These are phyloP conservation scores for Zizania palustris DNA, from an alignment of 202 grass and related monocot species.

Conservation along the genomic window DNA sequence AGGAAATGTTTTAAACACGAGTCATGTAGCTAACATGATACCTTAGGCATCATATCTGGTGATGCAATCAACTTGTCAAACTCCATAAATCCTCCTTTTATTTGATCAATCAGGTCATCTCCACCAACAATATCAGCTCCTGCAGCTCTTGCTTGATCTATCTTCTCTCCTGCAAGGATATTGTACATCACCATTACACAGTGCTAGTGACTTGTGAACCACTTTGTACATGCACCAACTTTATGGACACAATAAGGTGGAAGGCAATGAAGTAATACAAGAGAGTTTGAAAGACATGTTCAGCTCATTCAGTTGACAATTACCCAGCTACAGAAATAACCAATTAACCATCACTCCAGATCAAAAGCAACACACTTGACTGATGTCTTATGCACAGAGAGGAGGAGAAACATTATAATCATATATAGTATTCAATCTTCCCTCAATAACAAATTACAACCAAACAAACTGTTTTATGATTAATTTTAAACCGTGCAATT, in stretches of 20 bases:
- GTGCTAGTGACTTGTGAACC: constrained; percentile 9
- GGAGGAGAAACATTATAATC: constrained; percentile 5
- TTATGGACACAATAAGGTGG: neutral
- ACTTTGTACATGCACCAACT: neutral
- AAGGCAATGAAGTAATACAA: neutral
- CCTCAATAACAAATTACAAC: neutral
- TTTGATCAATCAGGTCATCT: constrained; percentile 91
- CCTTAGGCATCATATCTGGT: constrained; percentile 99
- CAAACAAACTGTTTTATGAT: neutral
- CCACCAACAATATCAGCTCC: constrained; percentile 91
- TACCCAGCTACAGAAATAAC: neutral
- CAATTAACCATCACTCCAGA: neutral
- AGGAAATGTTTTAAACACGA: constrained; percentile 26
- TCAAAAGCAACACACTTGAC: neutral
- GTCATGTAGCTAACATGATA: constrained; percentile 35
- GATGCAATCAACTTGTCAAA: constrained; percentile 98
- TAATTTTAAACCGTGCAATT: neutral
- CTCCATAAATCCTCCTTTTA: constrained; percentile 97
- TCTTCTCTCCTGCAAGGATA: constrained; percentile 77
- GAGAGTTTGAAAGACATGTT: neutral
- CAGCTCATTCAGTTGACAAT: constrained; percentile 1
- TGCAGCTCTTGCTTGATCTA: constrained; percentile 90
- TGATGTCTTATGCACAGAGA: neutral
- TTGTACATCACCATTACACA: constrained; percentile 21
- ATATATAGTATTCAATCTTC: neutral